Base-by-base conservation (phyloP, 225 moss, liverwort and hornwort species). In the Neckera pumila region DNA sequence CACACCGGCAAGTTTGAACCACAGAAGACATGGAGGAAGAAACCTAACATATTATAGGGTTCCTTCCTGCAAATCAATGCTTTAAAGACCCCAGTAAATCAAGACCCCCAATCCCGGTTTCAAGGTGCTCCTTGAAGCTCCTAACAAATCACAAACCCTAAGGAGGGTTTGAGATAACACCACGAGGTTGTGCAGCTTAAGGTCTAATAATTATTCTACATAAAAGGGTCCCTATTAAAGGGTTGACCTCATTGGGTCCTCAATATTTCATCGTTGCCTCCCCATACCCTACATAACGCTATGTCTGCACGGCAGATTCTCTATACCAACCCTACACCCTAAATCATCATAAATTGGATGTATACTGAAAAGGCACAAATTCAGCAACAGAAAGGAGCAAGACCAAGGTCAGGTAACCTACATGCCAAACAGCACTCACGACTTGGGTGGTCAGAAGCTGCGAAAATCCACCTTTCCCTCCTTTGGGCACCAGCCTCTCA, bases 341-440 rank as follows among this genome's bases (percentile, higher is more conserved):
- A 27, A 60, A 77, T 53, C 40, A 64, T 49, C 76, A 51, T 17
- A 64, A 76, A 77, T 38, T 63, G 40, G 51, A 64, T 53, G 38
- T 53, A 4, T 7, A 49, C 10, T 21, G 14, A 27, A 45, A 9
- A 84, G 84, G 23, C 49, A 34, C 49, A 70, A 85, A 30, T 66
- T 7, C 23, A 73, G 74, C 45, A 86, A 80, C 7, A 85, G 36
- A n/a, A 5, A 83, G 22, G 64, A 64, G 76, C 42, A 49, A 79
- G 83, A 69, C 71, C 79, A 87, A 85, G 81, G 73, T 83, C 11
- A 86, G 84, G 74, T 51, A 74, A 90, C 92, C 31, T 88, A 94
- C 92, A 91, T 95, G 95, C 95, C 95, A 95, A 83, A 93, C 90
- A 61, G 91, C 95, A 90, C 95, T 93, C 86, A 92, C 91, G 70